phyloP scores from a whole-genome alignment of 2,329 filamentous ascomycete species.

The Fusarium circinatum region DNA sequence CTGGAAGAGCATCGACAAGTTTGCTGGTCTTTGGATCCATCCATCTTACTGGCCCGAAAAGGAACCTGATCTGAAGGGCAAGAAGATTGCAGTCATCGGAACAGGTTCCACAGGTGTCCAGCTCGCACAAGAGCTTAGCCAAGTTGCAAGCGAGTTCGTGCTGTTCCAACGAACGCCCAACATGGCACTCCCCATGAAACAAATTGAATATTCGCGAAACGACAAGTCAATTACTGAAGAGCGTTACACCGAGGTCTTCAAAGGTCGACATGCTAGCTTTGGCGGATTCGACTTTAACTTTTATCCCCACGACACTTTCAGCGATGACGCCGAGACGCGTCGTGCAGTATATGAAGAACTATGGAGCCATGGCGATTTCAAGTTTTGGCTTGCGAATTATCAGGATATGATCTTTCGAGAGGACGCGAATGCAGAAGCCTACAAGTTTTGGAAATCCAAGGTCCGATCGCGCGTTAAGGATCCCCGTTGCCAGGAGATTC shows the following conservation, averaged over 20 bases:
- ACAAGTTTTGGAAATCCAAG: conserved; percentile 61
- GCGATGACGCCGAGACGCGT: background rate
- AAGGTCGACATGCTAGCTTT: background rate
- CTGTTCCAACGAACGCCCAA: background rate
- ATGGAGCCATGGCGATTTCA: conserved; percentile 59
- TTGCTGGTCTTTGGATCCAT: background rate
- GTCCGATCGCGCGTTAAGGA: conserved; percentile 52
- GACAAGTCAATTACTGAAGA: background rate
- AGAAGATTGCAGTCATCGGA: background rate
- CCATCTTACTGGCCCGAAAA: background rate
- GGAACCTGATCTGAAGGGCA: background rate
- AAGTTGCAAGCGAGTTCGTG: background rate
- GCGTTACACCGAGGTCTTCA: background rate
- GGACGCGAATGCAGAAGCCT: conserved; percentile 56
- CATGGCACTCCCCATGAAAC: background rate
- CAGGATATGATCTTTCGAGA: conserved; percentile 55
- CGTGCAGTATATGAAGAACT: conserved; percentile 25
- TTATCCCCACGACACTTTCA: background rate
- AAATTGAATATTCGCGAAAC: background rate
- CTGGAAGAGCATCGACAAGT: background rate
- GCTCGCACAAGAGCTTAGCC: background rate
- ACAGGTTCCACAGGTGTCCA: background rate
- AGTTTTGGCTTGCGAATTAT: conserved; percentile 57
- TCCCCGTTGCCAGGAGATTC: background rate
- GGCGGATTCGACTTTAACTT: background rate